A percentile compares a stretch with the other conserved stretches of the same genome.
These are phyloP conservation scores for Lantana camara DNA, from an alignment of 257 asterid species.

Conservation along the genomic window DNA sequence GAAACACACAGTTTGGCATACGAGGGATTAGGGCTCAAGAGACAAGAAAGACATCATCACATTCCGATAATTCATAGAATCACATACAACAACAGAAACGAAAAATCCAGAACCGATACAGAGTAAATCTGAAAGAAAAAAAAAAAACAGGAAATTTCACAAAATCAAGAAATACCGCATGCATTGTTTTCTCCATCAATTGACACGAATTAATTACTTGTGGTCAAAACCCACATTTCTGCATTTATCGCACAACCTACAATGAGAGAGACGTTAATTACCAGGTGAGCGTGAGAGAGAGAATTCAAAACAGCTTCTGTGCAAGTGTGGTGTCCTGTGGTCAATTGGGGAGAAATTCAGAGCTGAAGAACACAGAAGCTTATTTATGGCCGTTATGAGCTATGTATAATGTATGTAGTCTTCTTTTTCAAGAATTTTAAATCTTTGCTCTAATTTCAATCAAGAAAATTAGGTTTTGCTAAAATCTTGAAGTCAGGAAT, in stretches of 20 bases:
- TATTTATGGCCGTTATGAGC: too few species aligned
- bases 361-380: background rate
- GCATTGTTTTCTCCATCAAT: conserved; percentile 7
- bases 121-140: too few species aligned
- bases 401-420: too few species aligned
- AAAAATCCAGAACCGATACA: background rate
- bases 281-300: background rate
- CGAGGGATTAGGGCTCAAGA: conserved; percentile 2
- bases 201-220: background rate
- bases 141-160: background rate
- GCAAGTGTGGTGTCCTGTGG: background rate
- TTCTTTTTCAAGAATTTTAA: too few species aligned
- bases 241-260: background rate
- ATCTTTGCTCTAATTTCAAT: too few species aligned
- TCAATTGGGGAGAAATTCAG: too few species aligned
- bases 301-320: background rate
- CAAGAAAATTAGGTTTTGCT: too few species aligned
- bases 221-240: background rate
- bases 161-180: background rate
- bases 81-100: background rate
- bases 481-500: too few species aligned
- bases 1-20: background rate
- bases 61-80: background rate
- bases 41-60: background rate
- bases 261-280: background rate